Base-by-base conservation (phyloP, 2,329 filamentous ascomycete genomes). In the Aspergillus luchuensis region DNA sequence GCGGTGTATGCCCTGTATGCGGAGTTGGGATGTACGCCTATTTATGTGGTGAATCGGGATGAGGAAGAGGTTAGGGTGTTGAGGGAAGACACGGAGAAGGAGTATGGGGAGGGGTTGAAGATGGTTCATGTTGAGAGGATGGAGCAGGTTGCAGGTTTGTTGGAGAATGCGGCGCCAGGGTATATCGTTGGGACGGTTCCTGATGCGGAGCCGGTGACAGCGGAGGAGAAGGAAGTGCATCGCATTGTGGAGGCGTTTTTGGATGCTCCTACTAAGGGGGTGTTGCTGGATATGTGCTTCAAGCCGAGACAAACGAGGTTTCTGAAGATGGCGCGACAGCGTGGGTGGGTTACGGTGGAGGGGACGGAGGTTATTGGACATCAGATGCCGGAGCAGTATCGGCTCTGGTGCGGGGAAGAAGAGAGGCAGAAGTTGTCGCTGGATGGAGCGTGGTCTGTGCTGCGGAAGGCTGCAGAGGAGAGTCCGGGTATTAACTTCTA, bases 251-350 rank as follows among this genome's bases (percentile, higher is more conserved):
- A 69, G 7, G 57, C 65, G 15, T 72, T 77, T 19, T 65, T 79
- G 2, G 54, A 64, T 2, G 62, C 57, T 3, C 57, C 63, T 0
- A 43, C 63, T 5, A 74, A 71, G 57, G 76, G 76, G 0, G 70
- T 79, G 1, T 55, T 80, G 57, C 60, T 79, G 38, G 78, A 80
- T 33, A 78, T 80, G 76, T 80, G 78, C 62, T 80, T 77, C 66
- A 79, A 80, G 63, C 78, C 77, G 1, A 63, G 74, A 13, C 67
- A 68, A 5, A 80, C 78, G 3, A 67, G 77, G 50, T 74, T 69
- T 60, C 69, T 79, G 39, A 75, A 74, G 65, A 57, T 73, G 19
- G 76, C 71, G 0, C 66, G 74, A 59, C 59, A 47, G 8, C 51
- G 67, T 15, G 71, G 70, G 1, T 81, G 78, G 78, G 64, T 61